Evolutionary conservation across 192 early-diverging fungal genomes (phyloP).

Genomic region (Coemansia sp.): DNA sequence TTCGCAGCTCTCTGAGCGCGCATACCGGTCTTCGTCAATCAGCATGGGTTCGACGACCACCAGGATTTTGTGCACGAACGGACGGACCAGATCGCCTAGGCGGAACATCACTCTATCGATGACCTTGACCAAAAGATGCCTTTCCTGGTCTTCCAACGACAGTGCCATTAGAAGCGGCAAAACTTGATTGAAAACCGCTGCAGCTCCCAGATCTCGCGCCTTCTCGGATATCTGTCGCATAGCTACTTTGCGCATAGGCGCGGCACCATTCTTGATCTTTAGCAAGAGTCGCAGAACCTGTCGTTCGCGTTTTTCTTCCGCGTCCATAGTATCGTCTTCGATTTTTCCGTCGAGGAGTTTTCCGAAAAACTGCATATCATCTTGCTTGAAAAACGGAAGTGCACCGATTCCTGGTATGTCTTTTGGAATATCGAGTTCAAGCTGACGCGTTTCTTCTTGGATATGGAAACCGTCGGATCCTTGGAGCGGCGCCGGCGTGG

Average conservation of each 20-base stretch:
- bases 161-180: conserved; percentile 95
- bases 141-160: conserved; percentile 97
- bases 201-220: conserved; percentile 92
- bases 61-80: conserved; percentile 98
- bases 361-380: conserved; percentile 97
- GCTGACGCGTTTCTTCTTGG: conserved; percentile 72
- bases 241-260: conserved; percentile 89
- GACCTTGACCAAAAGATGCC: conserved; percentile 97
- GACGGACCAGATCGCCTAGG: conserved; percentile 92
- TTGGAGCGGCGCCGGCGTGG: conserved; percentile 86
- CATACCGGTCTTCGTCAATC: conserved; percentile 97
- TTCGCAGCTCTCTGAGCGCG: conserved; percentile 94
- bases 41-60: conserved; percentile 97
- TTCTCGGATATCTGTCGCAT: conserved; percentile 95
- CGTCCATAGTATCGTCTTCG: conserved; percentile 70
- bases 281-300: conserved; percentile 94
- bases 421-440: conserved; percentile 67
- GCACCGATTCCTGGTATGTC: conserved; percentile 88
- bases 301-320: conserved; percentile 90
- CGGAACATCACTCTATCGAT: conserved; percentile 96
- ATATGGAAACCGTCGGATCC: conserved; percentile 74
- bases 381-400: conserved; percentile 92
- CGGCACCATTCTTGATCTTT: conserved; percentile 98
- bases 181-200: conserved; percentile 94
- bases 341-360: conserved; percentile 83